These are phyloP conservation scores for Fusarium phyllophilum DNA, from an alignment of 2,329 filamentous ascomycete genomes.

Conservation along the genomic window DNA sequence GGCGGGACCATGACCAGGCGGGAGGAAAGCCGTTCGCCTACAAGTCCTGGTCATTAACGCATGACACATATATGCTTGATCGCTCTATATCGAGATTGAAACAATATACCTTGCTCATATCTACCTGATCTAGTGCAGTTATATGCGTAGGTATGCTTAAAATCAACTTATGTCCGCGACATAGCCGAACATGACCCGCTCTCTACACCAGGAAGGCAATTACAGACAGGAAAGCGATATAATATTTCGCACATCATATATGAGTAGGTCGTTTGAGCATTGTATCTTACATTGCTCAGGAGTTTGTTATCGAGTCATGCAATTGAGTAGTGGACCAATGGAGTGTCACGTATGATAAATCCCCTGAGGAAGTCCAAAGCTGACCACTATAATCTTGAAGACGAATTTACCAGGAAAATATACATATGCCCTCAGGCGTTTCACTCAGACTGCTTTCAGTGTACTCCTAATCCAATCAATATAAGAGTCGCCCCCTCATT, in stretches of 20 bases:
- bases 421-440: too few species aligned
- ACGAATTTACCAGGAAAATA: too few species aligned
- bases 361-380: too few species aligned
- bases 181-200: background rate
- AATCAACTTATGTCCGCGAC: background rate
- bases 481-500: background rate
- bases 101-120: slow-evolving; percentile 8
- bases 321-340: too few species aligned
- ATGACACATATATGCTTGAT: slow-evolving; percentile 3
- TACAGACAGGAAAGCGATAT: background rate
- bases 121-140: background rate
- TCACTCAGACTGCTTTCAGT: background rate
- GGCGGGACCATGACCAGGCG: background rate
- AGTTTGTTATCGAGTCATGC: background rate
- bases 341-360: background rate
- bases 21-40: background rate
- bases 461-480: background rate
- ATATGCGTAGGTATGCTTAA: background rate
- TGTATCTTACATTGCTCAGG: background rate
- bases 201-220: background rate
- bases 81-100: slow-evolving; percentile 24
- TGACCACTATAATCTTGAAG: background rate
- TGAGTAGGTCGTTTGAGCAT: too few species aligned
- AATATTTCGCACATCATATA: background rate
- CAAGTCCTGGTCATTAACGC: background rate